Evolutionary conservation across 2,329 filamentous ascomycete genomes (phyloP).

Genomic region (Pyrenochaeta sp.): DNA sequence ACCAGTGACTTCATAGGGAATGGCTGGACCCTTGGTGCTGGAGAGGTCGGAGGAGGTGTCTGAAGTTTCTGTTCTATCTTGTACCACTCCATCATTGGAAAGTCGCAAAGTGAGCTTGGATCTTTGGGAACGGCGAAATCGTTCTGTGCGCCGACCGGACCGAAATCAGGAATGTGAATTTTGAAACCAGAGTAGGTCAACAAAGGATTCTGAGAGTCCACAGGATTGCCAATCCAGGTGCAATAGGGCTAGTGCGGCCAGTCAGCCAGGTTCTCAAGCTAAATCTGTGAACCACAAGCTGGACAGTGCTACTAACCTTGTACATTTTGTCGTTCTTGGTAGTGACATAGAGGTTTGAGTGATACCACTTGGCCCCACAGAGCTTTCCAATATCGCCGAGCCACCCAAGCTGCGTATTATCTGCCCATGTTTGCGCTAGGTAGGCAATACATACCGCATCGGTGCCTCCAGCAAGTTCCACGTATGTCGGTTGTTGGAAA

Average conservation of each 20-base stretch:
- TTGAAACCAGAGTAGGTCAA: conserved; percentile 8
- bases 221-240: conserved; percentile 6
- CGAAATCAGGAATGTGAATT: conserved; percentile 7
- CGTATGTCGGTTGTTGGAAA: conserved; percentile 8
- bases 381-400: conserved; percentile 15
- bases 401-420: conserved; percentile 15
- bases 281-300: background rate
- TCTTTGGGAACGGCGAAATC: conserved; percentile 4
- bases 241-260: conserved; percentile 4
- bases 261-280: background rate
- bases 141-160: conserved; percentile 2
- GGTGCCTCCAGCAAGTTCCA: conserved; percentile 4
- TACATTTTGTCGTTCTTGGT: conserved; percentile 5
- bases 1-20: background rate
- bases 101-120: background rate
- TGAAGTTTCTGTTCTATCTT: background rate
- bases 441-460: conserved; percentile 22
- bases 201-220: background rate
- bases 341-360: conserved; percentile 5
- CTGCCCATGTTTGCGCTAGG: conserved; percentile 16
- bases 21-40: background rate
- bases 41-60: background rate
- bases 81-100: conserved; percentile 7
- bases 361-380: conserved; percentile 9
- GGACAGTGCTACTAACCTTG: background rate